These are phyloP conservation scores for Tetracentron sinense DNA, from an alignment of 164 flowering plant genomes.

Conservation along the genomic window DNA sequence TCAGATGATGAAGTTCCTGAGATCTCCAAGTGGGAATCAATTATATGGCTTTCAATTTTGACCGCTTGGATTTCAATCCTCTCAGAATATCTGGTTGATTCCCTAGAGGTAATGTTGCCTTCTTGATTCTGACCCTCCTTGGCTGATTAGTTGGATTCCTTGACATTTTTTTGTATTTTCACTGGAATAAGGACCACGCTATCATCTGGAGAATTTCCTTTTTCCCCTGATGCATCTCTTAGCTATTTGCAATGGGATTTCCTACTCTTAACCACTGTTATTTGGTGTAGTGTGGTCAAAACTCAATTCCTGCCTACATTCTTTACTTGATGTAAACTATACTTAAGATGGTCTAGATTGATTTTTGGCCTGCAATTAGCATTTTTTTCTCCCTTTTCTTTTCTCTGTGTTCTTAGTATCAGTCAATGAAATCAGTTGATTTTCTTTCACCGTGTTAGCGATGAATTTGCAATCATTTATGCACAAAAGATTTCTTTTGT, in stretches of 20 bases:
- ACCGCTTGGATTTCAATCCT: slow-evolving; percentile 61
- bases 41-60: slow-evolving; percentile 55
- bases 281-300: neutral
- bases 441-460: neutral
- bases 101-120: slow-evolving; percentile 43
- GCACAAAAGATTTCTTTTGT: neutral
- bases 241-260: neutral
- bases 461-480: no score
- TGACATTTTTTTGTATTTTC: neutral
- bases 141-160: neutral
- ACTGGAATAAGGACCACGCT: neutral
- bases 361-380: neutral
- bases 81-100: slow-evolving; percentile 58
- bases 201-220: neutral
- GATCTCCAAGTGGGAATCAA: slow-evolving; percentile 59
- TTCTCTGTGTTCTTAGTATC: neutral
- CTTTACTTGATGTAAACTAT: no score
- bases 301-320: neutral
- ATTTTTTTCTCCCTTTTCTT: neutral
- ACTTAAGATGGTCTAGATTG: neutral
- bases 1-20: slow-evolving; percentile 47
- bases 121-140: neutral
- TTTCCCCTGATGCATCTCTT: neutral
- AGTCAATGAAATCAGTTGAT: no score
- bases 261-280: neutral